These are phyloP conservation scores for Entelexis paramagnoliae DNA, from an alignment of 1,139 yeast species.

Conservation along the genomic window DNA sequence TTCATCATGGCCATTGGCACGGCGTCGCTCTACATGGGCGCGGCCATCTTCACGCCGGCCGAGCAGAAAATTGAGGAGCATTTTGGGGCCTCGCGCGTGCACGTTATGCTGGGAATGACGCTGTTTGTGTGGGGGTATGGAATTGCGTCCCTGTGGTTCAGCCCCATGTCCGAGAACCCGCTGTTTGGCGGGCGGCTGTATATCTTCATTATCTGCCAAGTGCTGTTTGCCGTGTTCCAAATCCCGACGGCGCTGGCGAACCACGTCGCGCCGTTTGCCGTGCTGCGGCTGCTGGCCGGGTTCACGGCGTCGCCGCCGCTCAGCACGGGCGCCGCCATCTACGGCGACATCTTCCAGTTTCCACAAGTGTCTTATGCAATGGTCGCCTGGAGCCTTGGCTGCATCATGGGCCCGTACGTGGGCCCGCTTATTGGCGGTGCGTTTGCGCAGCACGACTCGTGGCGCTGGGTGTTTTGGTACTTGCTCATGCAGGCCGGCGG, in stretches of 20 bases:
- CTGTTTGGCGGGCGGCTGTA: slow-evolving; percentile 40
- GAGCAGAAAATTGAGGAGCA: slow-evolving; percentile 36
- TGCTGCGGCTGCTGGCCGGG: slow-evolving; percentile 71
- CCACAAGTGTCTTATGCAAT: slow-evolving; percentile 24
- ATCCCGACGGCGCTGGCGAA: slow-evolving; percentile 42
- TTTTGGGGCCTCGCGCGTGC: slow-evolving; percentile 38
- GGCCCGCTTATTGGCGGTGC: slow-evolving; percentile 66
- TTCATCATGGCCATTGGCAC: slow-evolving; percentile 37
- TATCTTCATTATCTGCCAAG: slow-evolving; percentile 41
- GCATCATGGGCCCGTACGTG: slow-evolving; percentile 51
- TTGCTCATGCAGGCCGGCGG: slow-evolving; percentile 37
- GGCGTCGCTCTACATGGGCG: slow-evolving; percentile 47
- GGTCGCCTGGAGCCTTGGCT: slow-evolving; percentile 45
- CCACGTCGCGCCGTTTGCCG: slow-evolving; percentile 42
- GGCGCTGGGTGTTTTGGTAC: slow-evolving; percentile 39
- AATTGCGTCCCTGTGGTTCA: slow-evolving; percentile 41
- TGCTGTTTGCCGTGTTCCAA: slow-evolving; percentile 45
- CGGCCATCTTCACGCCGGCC: slow-evolving; percentile 55
- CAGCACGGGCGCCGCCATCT: slow-evolving; percentile 80
- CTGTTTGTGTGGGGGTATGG: slow-evolving; percentile 48
- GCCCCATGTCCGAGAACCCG: slow-evolving; percentile 44
- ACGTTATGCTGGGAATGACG: slow-evolving; percentile 42
- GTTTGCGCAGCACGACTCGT: slow-evolving; percentile 30
- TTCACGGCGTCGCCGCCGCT: slow-evolving; percentile 75
- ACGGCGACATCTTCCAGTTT: slow-evolving; percentile 43